A percentile compares a stretch with the other conserved stretches of the same genome.
Conservation (phyloP, 306 rosid species). For the Casuarina cunninghamiana region DNA sequence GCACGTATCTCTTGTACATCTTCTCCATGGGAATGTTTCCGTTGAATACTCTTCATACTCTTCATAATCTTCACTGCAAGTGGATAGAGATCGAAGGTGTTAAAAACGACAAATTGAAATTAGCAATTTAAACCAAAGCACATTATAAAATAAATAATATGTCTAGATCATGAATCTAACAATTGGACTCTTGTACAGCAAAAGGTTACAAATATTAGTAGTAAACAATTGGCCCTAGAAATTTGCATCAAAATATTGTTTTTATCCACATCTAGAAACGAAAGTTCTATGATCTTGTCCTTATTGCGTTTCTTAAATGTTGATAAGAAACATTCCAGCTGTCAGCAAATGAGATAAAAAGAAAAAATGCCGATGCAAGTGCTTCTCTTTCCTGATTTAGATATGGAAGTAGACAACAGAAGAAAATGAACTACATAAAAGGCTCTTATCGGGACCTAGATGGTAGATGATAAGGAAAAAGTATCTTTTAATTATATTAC, state of each 20-base stretch:
- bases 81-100: conserved; percentile 12
- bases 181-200: background rate
- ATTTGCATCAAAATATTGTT: background rate
- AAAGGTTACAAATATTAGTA: background rate
- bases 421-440: background rate
- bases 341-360: background rate
- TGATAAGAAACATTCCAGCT: background rate
- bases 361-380: background rate
- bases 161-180: background rate
- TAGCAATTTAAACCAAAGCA: background rate
- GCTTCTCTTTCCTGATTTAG: background rate
- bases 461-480: background rate
- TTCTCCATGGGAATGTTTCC: conserved; percentile 73
- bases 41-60: conserved; percentile 48
- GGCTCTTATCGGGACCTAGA: background rate
- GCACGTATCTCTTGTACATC: conserved; percentile 51
- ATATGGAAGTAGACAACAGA: background rate
- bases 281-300: background rate
- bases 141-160: background rate
- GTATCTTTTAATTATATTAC: background rate
- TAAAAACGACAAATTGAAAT: conserved; percentile 3
- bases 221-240: background rate
- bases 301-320: background rate
- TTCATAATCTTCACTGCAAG: conserved; percentile 64
- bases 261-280: background rate